Conservation (phyloP, 345 rosid species). For the Isatis tinctoria region DNA sequence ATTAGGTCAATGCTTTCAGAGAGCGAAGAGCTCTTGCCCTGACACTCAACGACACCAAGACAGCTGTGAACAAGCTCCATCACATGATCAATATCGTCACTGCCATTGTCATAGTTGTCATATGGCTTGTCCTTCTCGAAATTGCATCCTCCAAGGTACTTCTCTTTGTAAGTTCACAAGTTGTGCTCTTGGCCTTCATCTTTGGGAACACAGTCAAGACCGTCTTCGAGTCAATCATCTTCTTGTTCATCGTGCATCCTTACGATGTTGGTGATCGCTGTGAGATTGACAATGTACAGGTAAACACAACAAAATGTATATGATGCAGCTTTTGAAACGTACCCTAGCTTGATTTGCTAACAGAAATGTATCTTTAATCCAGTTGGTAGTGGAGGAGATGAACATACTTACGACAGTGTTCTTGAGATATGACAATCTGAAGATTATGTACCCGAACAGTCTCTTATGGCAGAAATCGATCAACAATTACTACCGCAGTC, state of each 20-base stretch:
- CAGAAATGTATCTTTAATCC: not conserved
- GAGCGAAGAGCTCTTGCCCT: conserved; percentile 93
- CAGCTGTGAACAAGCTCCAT: conserved; percentile 90
- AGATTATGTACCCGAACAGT: conserved; percentile 61
- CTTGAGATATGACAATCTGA: conserved; percentile 72
- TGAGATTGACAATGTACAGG: conserved; percentile 85
- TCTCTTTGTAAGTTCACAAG: conserved; percentile 64
- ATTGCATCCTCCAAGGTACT: conserved; percentile 71
- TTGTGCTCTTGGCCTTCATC: conserved; percentile 72
- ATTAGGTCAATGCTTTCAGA: conserved; percentile 80
- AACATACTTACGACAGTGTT: conserved; percentile 82
- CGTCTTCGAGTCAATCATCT: conserved; percentile 76
- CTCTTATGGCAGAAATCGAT: conserved; percentile 62
- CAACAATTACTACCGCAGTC: conserved; percentile 78
- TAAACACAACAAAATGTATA: not conserved
- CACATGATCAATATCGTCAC: conserved; percentile 55
- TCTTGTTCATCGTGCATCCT: conserved; percentile 91
- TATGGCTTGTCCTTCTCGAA: conserved; percentile 69
- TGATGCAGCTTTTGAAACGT: not conserved
- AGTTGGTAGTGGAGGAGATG: conserved; percentile 93
- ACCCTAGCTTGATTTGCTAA: not conserved
- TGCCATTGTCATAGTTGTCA: conserved; percentile 40
- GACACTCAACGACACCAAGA: conserved; percentile 86
- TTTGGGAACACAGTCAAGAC: conserved; percentile 94
- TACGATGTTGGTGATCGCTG: conserved; percentile 93